A percentile compares a stretch with the other conserved stretches of the same genome.
Evolutionary conservation across 2,329 filamentous ascomycete species (phyloP).

Genomic region (Thielaviopsis musarum): DNA sequence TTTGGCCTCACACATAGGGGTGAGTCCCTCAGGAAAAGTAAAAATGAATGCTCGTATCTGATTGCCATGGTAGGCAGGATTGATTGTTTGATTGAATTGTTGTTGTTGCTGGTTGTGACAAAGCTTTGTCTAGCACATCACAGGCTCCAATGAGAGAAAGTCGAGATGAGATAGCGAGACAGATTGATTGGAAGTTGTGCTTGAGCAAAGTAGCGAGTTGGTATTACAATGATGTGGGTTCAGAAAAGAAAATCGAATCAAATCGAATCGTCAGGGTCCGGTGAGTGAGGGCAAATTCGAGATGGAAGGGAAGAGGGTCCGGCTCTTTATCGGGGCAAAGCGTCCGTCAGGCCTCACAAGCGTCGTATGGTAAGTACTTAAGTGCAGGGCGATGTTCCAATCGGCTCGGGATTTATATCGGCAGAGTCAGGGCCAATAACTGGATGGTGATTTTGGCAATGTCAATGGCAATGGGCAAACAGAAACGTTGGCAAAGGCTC

Average conservation of each 20-base stretch:
- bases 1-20: constrained; percentile 70
- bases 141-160: not conserved
- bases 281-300: not conserved
- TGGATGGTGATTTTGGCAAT: not conserved
- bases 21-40: constrained; percentile 62
- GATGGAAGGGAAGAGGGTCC: not conserved
- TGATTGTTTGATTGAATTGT: not conserved
- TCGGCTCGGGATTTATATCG: not conserved
- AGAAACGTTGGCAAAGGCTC: not conserved
- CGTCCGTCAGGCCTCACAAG: not conserved
- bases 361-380: not conserved
- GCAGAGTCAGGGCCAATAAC: not conserved
- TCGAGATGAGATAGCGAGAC: not conserved
- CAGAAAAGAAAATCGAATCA: not conserved
- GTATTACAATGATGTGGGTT: not conserved
- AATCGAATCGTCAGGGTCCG: not conserved
- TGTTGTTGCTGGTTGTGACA: not conserved
- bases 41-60: constrained; percentile 60
- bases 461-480: not conserved
- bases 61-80: constrained; percentile 14
- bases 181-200: not conserved
- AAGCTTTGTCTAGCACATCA: not conserved
- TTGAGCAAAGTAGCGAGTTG: not conserved
- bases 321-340: not conserved
- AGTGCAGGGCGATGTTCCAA: not conserved